Evolutionary conservation across 2,329 filamentous ascomycete species (phyloP).

Genomic region (Geosmithia flava): DNA sequence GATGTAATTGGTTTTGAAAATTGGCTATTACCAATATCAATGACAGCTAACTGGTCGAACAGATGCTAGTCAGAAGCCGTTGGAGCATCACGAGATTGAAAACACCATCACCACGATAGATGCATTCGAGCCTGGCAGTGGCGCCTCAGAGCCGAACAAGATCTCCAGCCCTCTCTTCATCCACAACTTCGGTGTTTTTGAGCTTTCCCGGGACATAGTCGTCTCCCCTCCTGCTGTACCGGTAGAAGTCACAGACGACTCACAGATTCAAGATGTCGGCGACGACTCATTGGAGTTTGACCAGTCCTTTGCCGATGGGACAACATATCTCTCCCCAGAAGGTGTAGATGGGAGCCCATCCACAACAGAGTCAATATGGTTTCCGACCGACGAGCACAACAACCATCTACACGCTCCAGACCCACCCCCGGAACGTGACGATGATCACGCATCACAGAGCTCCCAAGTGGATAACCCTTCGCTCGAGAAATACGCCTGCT

Average conservation of each 20-base stretch:
- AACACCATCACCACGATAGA: neutral
- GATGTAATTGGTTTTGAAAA: too few species aligned
- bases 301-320: neutral
- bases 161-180: neutral
- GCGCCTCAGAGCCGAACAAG: neutral
- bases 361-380: neutral
- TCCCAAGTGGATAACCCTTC: neutral
- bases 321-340: neutral
- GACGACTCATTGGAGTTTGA: neutral
- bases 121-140: neutral
- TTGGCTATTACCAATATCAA: too few species aligned
- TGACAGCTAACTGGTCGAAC: neutral
- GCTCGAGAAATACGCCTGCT: neutral
- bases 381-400: neutral
- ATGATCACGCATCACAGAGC: neutral
- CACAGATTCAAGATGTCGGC: neutral
- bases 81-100: neutral
- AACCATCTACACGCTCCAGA: neutral
- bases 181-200: neutral
- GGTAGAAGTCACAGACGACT: neutral
- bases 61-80: neutral
- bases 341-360: neutral
- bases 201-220: neutral
- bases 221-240: neutral
- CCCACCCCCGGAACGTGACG: too few species aligned